Evolutionary conservation across 2,329 filamentous ascomycete species (phyloP), one percentile per base, ranked within the genome.

Genomic region (Pseudogymnoascus sp.): DNA sequence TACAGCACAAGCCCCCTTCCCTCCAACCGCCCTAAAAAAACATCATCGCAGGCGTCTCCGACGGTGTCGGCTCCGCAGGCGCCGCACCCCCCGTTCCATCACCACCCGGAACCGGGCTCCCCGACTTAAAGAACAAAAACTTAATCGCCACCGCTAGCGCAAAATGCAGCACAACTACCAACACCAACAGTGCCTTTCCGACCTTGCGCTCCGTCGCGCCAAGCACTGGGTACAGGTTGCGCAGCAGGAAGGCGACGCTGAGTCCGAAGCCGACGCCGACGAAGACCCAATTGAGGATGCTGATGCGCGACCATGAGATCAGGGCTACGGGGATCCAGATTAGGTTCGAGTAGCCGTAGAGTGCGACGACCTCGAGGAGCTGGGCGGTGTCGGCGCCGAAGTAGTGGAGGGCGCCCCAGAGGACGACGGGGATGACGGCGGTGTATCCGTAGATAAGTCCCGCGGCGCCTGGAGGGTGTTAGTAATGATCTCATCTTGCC

Each of bases 371-470:
- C 79, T 99, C 95, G 68, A 99, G 84, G 65, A 99, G 79, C 76
- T 96, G 96, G 66, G 93, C 93, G 63, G 87, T 90, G 74, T 96
- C 92, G 76, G 91, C 95, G 63, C 93, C 93, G 77, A 96, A 98
- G 88, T 96, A 99, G 71, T 90, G 91, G 68, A 99, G 81, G 68
- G 90, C 89, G 19, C 88, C 89, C 87, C 93, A 99, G 33, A 99
- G 84, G 8, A 82, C 87, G 66, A 96, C 79, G 3, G 95, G 95
- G 63, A 99, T 86, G 66, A 96, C 81, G 66, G 89, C 83, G 1
- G 95, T 98, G 76, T 99, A 99, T 64, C 95, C 95, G 76, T 99
- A 99, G 67, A 99, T 85, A 70, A 99, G 79, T 4, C 95, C 95
- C 12, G 93, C 93, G 26, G 93, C 93, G 50, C 90, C 86, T 89